A percentile compares a stretch with the other conserved stretches of the same genome.
phyloP scores from a whole-genome alignment of 129 eudicot species.

The Artemisia tridentata region DNA sequence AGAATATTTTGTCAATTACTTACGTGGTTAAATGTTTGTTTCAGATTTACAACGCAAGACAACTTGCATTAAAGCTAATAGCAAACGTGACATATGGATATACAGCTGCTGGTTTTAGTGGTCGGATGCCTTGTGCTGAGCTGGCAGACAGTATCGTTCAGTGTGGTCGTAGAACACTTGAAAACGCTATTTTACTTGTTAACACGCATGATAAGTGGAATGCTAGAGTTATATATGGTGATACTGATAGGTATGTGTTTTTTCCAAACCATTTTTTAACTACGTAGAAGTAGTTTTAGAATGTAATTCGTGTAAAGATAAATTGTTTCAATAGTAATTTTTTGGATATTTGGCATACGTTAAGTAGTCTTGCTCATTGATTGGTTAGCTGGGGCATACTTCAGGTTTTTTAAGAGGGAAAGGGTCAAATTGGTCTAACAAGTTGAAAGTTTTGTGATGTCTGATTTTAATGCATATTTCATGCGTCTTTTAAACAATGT shows the following conservation, averaged over 20 bases:
- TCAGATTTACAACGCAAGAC: constrained; percentile 85
- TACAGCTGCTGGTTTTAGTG: constrained; percentile 99
- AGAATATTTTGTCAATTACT: constrained; percentile 4
- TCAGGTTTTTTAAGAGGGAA: background rate
- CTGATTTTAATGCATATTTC: background rate
- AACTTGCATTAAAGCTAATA: constrained; percentile 93
- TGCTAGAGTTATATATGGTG: constrained; percentile 90
- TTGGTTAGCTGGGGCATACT: background rate
- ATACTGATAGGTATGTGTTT: constrained; percentile 80
- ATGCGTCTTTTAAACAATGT: background rate
- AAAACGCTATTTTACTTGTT: constrained; percentile 71
- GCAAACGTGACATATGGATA: constrained; percentile 97
- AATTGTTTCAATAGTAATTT: constrained; percentile 1
- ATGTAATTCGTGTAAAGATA: constrained; percentile 2
- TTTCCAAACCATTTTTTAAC: background rate
- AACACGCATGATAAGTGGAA: constrained; percentile 75
- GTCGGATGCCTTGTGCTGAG: constrained; percentile 99
- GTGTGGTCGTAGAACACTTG: constrained; percentile 96
- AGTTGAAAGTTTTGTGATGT: background rate
- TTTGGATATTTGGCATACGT: background rate
- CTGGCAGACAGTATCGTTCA: constrained; percentile 99
- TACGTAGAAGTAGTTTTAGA: background rate
- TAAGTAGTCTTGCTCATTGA: background rate
- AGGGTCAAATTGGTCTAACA: background rate
- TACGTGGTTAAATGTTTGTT: constrained; percentile 14